phyloP scores from a whole-genome alignment of 495 filamentous ascomycete species.

The Hyaloscypha hepaticicola region DNA sequence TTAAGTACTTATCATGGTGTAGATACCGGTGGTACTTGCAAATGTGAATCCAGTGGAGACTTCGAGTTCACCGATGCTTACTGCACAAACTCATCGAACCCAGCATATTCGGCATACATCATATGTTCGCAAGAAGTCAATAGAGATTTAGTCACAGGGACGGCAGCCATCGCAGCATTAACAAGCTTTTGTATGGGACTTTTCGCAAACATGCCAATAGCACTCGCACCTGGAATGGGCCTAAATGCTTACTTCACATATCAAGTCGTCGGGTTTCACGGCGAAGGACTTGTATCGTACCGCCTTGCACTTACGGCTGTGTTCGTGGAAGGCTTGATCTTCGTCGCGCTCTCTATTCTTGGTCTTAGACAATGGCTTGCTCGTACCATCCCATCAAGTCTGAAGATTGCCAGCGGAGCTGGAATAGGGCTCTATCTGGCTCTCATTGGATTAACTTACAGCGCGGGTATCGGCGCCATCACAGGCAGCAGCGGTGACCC shows the following conservation, averaged over 20 bases:
- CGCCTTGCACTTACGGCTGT: slow-evolving; percentile 72
- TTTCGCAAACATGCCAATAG: slow-evolving; percentile 67
- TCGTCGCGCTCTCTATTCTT: slow-evolving; percentile 64
- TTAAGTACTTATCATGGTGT: slow-evolving; percentile 7
- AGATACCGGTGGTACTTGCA: slow-evolving; percentile 64
- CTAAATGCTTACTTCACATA: slow-evolving; percentile 84
- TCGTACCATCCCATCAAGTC: slow-evolving; percentile 69
- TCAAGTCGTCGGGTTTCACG: slow-evolving; percentile 75
- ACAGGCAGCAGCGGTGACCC: slow-evolving; percentile 59
- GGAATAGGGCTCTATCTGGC: slow-evolving; percentile 82
- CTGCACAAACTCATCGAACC: slow-evolving; percentile 40
- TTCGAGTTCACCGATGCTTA: slow-evolving; percentile 41
- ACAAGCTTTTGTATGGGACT: slow-evolving; percentile 74
- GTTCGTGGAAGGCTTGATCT: slow-evolving; percentile 79
- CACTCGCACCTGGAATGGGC: slow-evolving; percentile 79
- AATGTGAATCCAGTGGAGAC: slow-evolving; percentile 53
- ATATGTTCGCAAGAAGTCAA: slow-evolving; percentile 66
- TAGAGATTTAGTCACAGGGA: slow-evolving; percentile 75
- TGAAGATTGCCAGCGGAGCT: slow-evolving; percentile 80
- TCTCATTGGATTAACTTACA: slow-evolving; percentile 75
- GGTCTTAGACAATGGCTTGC: slow-evolving; percentile 84
- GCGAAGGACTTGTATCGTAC: slow-evolving; percentile 65
- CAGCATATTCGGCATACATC: slow-evolving; percentile 56
- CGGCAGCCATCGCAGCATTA: slow-evolving; percentile 72
- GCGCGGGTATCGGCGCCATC: slow-evolving; percentile 73